These are phyloP conservation scores for Globisporangium rhizosaccharum DNA, from an alignment of 352 stramenopile genomes.

Conservation along the genomic window DNA sequence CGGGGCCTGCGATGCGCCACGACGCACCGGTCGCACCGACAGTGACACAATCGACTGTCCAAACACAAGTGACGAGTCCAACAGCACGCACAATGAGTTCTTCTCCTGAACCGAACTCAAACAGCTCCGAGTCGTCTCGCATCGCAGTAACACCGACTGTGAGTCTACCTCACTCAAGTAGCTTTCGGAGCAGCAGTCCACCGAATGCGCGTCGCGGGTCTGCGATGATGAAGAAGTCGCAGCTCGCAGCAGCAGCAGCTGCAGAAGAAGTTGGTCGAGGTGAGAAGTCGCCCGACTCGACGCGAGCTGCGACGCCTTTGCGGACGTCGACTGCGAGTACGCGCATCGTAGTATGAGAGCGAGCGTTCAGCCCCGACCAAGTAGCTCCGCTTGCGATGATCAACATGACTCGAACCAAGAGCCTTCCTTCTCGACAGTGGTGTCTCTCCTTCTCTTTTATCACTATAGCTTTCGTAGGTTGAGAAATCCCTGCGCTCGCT, in stretches of 20 bases:
- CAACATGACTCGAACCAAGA: background rate
- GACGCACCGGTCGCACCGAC: background rate
- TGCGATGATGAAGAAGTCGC: conserved; percentile 3
- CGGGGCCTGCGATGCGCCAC: background rate
- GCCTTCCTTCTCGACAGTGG: background rate
- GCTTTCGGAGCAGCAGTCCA: conserved; percentile 1
- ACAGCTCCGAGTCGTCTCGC: background rate
- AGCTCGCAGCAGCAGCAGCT: background rate
- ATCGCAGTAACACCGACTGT: background rate
- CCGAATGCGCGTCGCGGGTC: conserved; percentile 6
- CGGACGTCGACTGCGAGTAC: background rate
- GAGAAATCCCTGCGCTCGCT: conserved; percentile 64
- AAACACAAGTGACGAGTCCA: background rate
- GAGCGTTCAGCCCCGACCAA: background rate
- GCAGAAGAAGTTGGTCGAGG: background rate
- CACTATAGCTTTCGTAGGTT: conserved; percentile 65
- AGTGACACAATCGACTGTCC: background rate
- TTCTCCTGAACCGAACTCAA: background rate
- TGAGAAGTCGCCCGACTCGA: conserved; percentile 14
- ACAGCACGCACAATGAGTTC: background rate
- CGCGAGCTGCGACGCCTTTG: conserved; percentile 8
- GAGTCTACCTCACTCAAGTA: background rate
- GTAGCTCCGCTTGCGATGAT: too few relatives aligned
- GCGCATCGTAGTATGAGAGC: background rate
- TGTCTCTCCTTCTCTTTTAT: too few relatives aligned